Conservation (phyloP, 495 filamentous ascomycete genomes). For the Pseudoneurospora amorphoporcata region DNA sequence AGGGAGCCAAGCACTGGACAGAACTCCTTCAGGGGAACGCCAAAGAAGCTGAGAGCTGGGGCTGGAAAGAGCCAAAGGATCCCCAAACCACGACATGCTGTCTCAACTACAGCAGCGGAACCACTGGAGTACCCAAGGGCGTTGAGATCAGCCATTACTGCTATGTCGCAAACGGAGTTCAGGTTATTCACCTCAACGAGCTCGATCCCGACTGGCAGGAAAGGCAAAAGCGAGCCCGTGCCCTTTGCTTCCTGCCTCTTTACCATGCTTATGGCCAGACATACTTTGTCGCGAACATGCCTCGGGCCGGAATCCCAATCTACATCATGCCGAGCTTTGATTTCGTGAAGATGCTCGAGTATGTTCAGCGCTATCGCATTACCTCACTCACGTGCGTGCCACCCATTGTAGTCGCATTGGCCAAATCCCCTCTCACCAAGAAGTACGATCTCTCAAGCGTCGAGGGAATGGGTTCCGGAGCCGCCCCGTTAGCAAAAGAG, state of each 20-base stretch:
- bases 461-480: conserved; percentile 46
- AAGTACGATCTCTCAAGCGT: conserved; percentile 63
- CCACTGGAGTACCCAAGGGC: conserved; percentile 76
- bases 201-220: conserved; percentile 34
- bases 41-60: conserved; percentile 32
- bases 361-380: conserved; percentile 58
- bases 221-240: conserved; percentile 17
- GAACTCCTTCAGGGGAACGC: conserved; percentile 28
- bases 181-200: conserved; percentile 37
- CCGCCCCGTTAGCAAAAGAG: conserved; percentile 55
- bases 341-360: conserved; percentile 57
- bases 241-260: conserved; percentile 55
- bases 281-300: conserved; percentile 30
- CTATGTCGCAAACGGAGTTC: conserved; percentile 56
- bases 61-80: conserved; percentile 29
- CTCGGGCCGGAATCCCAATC: conserved; percentile 34
- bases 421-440: conserved; percentile 54
- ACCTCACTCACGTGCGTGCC: conserved; percentile 51
- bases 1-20: conserved; percentile 34
- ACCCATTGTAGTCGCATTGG: conserved; percentile 61
- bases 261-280: conserved; percentile 59
- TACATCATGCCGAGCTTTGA: conserved; percentile 70
- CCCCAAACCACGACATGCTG: conserved; percentile 28
- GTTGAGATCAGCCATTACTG: conserved; percentile 69
- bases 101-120: conserved; percentile 68